Base-by-base conservation (phyloP, 768 basidiomycete species). In the Fomitopsis serialis region DNA sequence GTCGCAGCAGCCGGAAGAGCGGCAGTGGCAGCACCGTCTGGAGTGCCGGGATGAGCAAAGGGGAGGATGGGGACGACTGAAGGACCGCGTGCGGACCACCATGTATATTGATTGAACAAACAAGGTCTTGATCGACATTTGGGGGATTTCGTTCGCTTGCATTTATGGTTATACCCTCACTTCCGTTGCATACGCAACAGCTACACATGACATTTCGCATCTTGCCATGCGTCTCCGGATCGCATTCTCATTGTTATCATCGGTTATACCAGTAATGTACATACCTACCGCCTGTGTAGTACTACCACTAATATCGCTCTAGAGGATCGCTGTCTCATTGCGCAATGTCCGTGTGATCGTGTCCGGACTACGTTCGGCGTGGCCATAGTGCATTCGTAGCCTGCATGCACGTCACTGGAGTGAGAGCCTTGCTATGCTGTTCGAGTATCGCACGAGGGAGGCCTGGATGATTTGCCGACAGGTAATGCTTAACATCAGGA, bases 1-100 rank as follows among this genome's bases (percentile, higher is more conserved):
- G 86, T 63, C 77, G 83, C 56, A 81, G 81, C 51, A 71, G 78
- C 45, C 74, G 78, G 55, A 71, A 72, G 45, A 73, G 82, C 36
- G 86, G 84, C 57, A 84, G 82, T 58, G 83, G 79, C 11, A 88
- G 87, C 67, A 92, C 90, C 1, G 87, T 92, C 25, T 92, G 86
- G 85, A 92, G 90, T 65, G 89, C 89, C 48, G 89, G 89, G 29
- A 84, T 89, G 84, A 82, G 82, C 59, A 84, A 74, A 46, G 72
- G 78, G 24, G 82, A 73, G 35, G 76, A 74, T 13, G 70, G 68
- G 27, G 70, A 69, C 46, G 66, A 65, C 48, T 72, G 57, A 56
- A 40, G n/a, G 29, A 32, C 11, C 45, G 15, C 15, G 42, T 44
- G 23, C 35, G 32, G n/a, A 11, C 19, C 43, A 10, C 3, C 21